Base-by-base conservation (phyloP, 345 rosid species). In the Melaleuca alternifolia region DNA sequence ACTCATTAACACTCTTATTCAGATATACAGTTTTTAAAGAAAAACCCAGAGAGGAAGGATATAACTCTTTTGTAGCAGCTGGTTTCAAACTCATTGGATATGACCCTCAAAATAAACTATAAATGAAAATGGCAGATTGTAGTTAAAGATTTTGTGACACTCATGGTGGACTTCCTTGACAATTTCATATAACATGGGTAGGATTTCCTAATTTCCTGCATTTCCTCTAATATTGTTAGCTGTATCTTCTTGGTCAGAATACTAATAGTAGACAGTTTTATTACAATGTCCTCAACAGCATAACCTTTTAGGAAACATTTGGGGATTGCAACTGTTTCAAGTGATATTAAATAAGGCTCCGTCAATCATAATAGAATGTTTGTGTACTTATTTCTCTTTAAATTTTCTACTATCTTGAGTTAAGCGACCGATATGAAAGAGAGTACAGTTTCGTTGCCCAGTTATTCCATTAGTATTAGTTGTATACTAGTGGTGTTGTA, bases 121-220 rank as follows among this genome's bases (percentile, higher is more conserved):
- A 94, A 89, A 94, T 97, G 99, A 94, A 94, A n/a, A n/a, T 97
- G 99, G 97, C 98, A 5, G 93, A 90, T 26, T 90, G 91, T 89
- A 84, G 89, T 87, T 59, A 24, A 56, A 75, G n/a, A n/a, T n/a
- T n/a, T n/a, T n/a, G n/a, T n/a, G n/a, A n/a, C n/a, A n/a, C n/a
- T n/a, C n/a, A n/a, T n/a, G n/a, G n/a, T n/a, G n/a, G n/a, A n/a
- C n/a, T n/a, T n/a, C n/a, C n/a, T n/a, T n/a, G n/a, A n/a, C n/a
- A n/a, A n/a, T n/a, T n/a, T n/a, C n/a, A n/a, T n/a, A n/a, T 15
- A 30, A 16, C 44, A 1, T 15, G 10, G 28, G 48, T 75, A 75
- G 48, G 16, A 75, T 75, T 75, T 28, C 44, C 48, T 75, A 75
- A 33, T 21, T 33, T 30, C 61, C 13, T 24, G 28, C 61, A 24